phyloP scores from a whole-genome alignment of 345 rosid genomes.

The Trapa incisa region DNA sequence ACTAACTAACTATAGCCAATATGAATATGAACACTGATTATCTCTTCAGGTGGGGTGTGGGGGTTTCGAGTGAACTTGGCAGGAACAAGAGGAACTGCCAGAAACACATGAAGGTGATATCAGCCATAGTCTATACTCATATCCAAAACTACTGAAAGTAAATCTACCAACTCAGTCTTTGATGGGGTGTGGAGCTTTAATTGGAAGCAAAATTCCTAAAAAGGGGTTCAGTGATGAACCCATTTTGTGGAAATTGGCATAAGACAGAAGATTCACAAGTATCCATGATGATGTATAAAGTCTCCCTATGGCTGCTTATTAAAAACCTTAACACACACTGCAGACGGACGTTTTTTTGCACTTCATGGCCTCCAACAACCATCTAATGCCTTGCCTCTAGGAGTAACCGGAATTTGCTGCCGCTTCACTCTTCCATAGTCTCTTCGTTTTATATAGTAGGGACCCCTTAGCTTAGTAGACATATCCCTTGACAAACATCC shows the following conservation, averaged over 20 bases:
- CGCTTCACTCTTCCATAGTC: not conserved
- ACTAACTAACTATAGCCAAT: not conserved
- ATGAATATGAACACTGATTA: conserved; percentile 10
- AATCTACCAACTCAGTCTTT: too few relatives aligned
- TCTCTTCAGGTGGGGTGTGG: conserved; percentile 72
- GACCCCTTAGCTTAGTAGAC: conserved; percentile 13
- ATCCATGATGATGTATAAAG: not conserved
- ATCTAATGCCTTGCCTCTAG: not conserved
- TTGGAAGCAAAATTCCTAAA: not conserved
- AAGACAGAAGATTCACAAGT: not conserved
- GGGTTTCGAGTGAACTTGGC: conserved; percentile 93
- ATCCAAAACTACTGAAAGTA: not conserved
- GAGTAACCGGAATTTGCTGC: not conserved
- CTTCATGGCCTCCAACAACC: not conserved
- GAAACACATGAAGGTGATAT: conserved; percentile 13
- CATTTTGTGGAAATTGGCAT: not conserved
- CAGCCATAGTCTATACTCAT: not conserved
- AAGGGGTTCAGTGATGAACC: not conserved
- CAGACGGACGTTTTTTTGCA: not conserved
- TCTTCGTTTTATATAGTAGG: not conserved
- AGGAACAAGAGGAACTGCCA: conserved; percentile 97
- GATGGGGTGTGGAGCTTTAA: too few relatives aligned
- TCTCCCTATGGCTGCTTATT: not conserved
- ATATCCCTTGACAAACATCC: conserved; percentile 36
- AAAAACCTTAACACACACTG: not conserved